Conservation (phyloP, 1,284 basidiomycete genomes). For the Leucoagaricus sp. region DNA sequence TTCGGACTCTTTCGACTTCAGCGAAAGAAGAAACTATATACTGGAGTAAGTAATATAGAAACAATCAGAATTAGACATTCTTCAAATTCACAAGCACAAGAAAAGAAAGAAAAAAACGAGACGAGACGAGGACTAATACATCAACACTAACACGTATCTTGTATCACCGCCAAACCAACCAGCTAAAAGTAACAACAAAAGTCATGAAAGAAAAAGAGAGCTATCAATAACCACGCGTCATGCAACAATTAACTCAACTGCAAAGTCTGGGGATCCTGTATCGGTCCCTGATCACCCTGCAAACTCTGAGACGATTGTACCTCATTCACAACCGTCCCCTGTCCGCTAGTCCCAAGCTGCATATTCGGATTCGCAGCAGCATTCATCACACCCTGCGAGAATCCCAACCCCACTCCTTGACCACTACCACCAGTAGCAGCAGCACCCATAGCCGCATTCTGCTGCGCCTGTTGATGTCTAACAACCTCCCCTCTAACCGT, state of each 20-base stretch:
- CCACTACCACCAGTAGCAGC: not conserved
- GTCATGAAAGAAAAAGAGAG: too few species aligned
- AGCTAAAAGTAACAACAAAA: not conserved
- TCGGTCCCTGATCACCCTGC: slow-evolving; percentile 40
- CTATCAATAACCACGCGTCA: too few species aligned
- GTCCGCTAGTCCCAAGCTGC: slow-evolving; percentile 50
- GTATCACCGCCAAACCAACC: too few species aligned
- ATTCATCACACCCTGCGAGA: slow-evolving; percentile 21
- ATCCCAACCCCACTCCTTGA: slow-evolving; percentile 4
- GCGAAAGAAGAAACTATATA: too few species aligned
- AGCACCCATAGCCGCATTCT: slow-evolving; percentile 1
- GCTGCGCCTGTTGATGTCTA: slow-evolving; percentile 38
- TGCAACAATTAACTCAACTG: slow-evolving; percentile 43
- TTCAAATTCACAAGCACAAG: too few species aligned
- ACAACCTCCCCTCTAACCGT: slow-evolving; percentile 61
- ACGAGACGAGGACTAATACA: too few species aligned
- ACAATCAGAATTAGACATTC: too few species aligned
- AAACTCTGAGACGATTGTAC: too few species aligned
- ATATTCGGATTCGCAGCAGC: slow-evolving; percentile 22
- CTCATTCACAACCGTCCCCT: slow-evolving; percentile 55
- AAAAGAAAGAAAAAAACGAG: too few species aligned
- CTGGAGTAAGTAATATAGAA: too few species aligned
- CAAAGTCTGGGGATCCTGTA: slow-evolving; percentile 47
- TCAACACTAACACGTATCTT: too few species aligned
- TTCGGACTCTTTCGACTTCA: too few species aligned